Evolutionary conservation across 2,329 filamentous ascomycete species (phyloP), one percentile per base, ranked within the genome.

Genomic region (Alternaria metachromatica): DNA sequence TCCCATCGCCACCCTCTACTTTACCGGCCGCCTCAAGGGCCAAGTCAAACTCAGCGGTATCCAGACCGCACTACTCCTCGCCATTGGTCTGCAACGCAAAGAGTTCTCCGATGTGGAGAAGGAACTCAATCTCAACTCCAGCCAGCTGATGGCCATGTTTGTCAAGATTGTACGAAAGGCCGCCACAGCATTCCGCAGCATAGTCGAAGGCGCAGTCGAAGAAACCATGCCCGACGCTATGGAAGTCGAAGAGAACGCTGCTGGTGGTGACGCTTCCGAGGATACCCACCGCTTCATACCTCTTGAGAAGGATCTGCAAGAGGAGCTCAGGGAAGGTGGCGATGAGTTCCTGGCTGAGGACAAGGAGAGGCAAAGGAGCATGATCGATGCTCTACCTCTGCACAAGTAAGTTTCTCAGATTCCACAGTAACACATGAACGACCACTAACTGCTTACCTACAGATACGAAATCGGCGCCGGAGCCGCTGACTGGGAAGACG

Each of bases 81-180:
- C 92, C 6, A 77, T 81, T n/a, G 96, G 96, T 20, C 83, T 98
- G 63, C 96, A 99, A 81, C 89, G 92, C 70, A 98, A 98, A 83
- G 90, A 92, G 43, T 84, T 99, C 26, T 92, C 96, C 13, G 87
- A 88, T 12, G 83, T 97, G 9, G 91, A 94, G 65, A 89, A 90
- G 66, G 96, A 99, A 75, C 82, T 97, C 4, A 87, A 86, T 8
- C 82, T 97, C 6, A 88, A 88, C 1, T 87, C 88, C 3, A 90
- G 89, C 48, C 96, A 98, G 82, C 84, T 97, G 4, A 85, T 99
- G 66, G 94, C 95, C 64, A 97, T 98, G 91, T 98, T 99, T 80
- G 93, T 97, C 79, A 99, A 99, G 85, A 91, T 97, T 64, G 87
- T 97, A 63, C 89, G 94, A 69, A 98, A 98, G 83, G 87, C 97